Conservation (phyloP, 345 rosid species). For the Populus deltoides region DNA sequence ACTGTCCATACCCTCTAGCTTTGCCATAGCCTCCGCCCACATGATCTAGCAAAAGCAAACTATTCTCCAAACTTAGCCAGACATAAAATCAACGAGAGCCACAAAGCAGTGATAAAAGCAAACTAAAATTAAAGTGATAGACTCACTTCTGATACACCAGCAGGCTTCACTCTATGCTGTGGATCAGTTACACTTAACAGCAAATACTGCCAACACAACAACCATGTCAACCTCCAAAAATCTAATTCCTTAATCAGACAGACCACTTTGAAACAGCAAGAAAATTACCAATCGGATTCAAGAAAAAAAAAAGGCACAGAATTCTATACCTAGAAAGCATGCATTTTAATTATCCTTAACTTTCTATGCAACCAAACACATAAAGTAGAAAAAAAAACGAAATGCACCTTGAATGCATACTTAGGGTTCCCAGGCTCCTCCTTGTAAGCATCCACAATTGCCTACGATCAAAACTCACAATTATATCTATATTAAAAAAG, state of each 20-base stretch:
- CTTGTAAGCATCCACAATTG: conserved; percentile 91
- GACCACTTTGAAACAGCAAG: not conserved
- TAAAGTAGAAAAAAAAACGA: not conserved
- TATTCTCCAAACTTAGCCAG: conserved; percentile 36
- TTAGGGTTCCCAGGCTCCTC: conserved; percentile 85
- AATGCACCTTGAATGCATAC: conserved; percentile 79
- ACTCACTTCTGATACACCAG: conserved; percentile 93
- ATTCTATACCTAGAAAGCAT: not conserved
- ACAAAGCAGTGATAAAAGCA: not conserved
- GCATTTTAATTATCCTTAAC: not conserved
- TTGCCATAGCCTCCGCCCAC: conserved; percentile 97
- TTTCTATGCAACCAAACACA: not conserved
- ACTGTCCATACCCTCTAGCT: conserved; percentile 94
- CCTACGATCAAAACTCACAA: conserved; percentile 33
- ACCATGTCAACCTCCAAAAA: conserved; percentile 11
- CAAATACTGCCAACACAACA: conserved; percentile 59
- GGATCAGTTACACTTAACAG: conserved; percentile 85
- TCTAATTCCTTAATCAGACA: conserved; percentile 1
- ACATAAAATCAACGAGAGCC: not conserved
- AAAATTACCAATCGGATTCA: not conserved
- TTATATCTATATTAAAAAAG: not conserved
- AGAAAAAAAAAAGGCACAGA: not conserved
- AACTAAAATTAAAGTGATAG: not conserved
- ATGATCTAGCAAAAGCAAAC: conserved; percentile 68
- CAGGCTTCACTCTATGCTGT: conserved; percentile 72